Evolutionary conservation across 805 yeast species (phyloP).

Genomic region (Starmera dryadoides): DNA sequence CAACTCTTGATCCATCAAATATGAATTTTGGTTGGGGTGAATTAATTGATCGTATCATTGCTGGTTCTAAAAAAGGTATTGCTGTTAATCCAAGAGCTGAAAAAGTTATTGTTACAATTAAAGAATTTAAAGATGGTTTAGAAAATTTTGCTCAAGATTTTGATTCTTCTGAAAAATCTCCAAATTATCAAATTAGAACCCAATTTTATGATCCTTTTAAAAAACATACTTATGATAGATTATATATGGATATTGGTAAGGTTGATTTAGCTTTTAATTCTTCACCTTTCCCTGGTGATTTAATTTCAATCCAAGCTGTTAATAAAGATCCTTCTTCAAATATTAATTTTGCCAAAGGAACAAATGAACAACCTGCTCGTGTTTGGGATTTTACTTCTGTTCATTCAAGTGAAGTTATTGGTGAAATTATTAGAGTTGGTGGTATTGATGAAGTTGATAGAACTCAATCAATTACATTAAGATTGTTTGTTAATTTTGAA

Average conservation of each 20-base stretch:
- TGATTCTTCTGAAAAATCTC: constrained; percentile 32
- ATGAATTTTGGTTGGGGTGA: constrained; percentile 85
- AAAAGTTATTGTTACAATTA: constrained; percentile 57
- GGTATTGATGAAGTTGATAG: constrained; percentile 43
- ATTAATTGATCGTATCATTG: constrained; percentile 65
- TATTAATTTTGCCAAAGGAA: constrained; percentile 57
- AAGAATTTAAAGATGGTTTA: constrained; percentile 55
- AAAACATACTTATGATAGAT: constrained; percentile 44
- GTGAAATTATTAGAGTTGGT: constrained; percentile 61
- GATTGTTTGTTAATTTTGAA: constrained; percentile 57
- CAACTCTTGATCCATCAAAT: constrained; percentile 28
- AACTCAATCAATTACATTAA: constrained; percentile 48
- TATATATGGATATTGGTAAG: constrained; percentile 53
- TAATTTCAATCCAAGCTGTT: constrained; percentile 40
- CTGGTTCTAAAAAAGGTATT: constrained; percentile 68
- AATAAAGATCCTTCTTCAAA: constrained; percentile 43
- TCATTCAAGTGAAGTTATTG: constrained; percentile 60
- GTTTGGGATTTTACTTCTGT: constrained; percentile 73
- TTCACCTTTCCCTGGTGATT: constrained; percentile 23
- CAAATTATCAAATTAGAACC: constrained; percentile 60
- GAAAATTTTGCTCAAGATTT: constrained; percentile 23
- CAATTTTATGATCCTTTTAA: constrained; percentile 59
- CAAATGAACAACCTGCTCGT: constrained; percentile 45
- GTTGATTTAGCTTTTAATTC: constrained; percentile 22
- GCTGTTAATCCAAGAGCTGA: constrained; percentile 81